Evolutionary conservation across 225 moss, liverwort and hornwort species (phyloP).

Genomic region (Physcomitrellopsis africana): DNA sequence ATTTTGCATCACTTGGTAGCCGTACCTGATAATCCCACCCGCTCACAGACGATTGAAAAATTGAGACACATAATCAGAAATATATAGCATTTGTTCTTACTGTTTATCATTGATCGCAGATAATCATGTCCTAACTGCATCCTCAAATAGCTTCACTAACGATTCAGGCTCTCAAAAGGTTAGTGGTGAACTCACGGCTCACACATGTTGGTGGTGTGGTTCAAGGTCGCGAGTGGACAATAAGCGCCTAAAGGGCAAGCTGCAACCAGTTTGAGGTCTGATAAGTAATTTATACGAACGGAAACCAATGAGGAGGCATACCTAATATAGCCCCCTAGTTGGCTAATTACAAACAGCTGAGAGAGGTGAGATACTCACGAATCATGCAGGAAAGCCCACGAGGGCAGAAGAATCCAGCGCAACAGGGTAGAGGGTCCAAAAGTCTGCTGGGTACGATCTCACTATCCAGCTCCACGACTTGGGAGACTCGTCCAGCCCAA

Average conservation of each 20-base stretch:
- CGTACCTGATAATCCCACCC: constrained; percentile 58
- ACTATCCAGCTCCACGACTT: constrained; percentile 37
- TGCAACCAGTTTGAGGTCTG: constrained; percentile 42
- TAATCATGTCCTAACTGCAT: not conserved
- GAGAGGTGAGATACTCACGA: constrained; percentile 59
- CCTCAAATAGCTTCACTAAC: not conserved
- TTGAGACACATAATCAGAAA: no score
- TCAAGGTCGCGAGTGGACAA: constrained; percentile 62
- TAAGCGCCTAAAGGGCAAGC: constrained; percentile 92
- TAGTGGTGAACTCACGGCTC: constrained; percentile 67
- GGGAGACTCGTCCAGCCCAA: constrained; percentile 51
- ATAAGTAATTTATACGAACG: not conserved
- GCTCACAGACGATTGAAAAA: not conserved
- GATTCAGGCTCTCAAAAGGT: not conserved
- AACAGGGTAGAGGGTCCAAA: constrained; percentile 65
- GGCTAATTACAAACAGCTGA: not conserved
- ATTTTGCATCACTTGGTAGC: constrained; percentile 64
- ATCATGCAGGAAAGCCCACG: constrained; percentile 94
- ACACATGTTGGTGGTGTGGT: constrained; percentile 54
- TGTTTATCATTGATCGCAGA: not conserved
- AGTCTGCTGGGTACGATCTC: constrained; percentile 45
- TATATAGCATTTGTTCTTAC: no score
- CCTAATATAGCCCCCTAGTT: no score
- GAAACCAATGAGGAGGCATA: not conserved
- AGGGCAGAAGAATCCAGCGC: constrained; percentile 92